phyloP scores from a whole-genome alignment of 805 yeast genomes.

The Yarrowia sp. region DNA sequence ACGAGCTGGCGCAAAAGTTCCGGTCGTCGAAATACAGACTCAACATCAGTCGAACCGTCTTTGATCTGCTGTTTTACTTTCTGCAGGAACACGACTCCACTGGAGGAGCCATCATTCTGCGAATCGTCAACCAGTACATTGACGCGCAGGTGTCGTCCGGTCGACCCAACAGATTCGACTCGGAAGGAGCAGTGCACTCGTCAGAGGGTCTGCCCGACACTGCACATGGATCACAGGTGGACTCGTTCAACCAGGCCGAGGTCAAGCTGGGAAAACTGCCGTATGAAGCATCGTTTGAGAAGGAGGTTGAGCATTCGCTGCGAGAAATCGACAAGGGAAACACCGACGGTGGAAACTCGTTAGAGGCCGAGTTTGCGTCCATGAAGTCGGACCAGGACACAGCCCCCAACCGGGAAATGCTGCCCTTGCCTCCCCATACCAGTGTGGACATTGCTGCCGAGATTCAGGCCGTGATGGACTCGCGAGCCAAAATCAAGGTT shows the following conservation, averaged over 20 bases:
- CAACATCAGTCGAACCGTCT: constrained; percentile 79
- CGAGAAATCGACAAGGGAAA: constrained; percentile 66
- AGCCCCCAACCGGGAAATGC: constrained; percentile 72
- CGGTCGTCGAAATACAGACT: constrained; percentile 75
- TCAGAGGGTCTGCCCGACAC: constrained; percentile 52
- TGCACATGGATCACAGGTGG: constrained; percentile 54
- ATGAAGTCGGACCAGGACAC: constrained; percentile 56
- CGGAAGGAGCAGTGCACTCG: constrained; percentile 53
- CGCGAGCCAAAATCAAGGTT: constrained; percentile 73
- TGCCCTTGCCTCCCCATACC: constrained; percentile 88
- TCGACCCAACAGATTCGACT: constrained; percentile 49
- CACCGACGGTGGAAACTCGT: constrained; percentile 50
- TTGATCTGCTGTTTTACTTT: constrained; percentile 83
- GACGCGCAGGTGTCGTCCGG: constrained; percentile 52
- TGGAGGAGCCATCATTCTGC: constrained; percentile 87
- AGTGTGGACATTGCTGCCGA: constrained; percentile 80
- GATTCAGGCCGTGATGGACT: constrained; percentile 79
- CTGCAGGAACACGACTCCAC: constrained; percentile 89
- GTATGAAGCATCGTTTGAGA: constrained; percentile 79
- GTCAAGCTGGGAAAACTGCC: constrained; percentile 87
- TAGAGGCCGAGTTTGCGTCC: constrained; percentile 71
- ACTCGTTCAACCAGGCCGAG: constrained; percentile 69
- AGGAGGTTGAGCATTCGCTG: constrained; percentile 84
- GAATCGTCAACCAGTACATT: constrained; percentile 85
- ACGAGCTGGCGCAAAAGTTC: constrained; percentile 79